A percentile compares a stretch with the other conserved stretches of the same genome.
Conservation (phyloP, 2,329 filamentous ascomycete species). For the Colletotrichum agaves region DNA sequence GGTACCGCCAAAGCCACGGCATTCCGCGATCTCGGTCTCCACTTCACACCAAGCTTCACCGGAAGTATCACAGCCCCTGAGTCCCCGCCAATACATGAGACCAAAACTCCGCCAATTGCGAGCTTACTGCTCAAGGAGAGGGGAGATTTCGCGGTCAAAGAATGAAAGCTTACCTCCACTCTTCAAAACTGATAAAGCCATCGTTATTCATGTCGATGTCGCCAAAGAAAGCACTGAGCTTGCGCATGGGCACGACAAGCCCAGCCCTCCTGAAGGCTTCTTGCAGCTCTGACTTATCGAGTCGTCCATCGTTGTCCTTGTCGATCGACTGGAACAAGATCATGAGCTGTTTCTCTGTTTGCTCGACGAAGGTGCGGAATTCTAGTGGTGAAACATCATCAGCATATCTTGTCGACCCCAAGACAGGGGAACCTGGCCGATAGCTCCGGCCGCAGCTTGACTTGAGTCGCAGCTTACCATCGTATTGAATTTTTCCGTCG, state of each 20-base stretch:
- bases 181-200: constrained; percentile 87
- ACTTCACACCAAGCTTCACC: constrained; percentile 3
- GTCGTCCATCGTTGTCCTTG: constrained; percentile 82
- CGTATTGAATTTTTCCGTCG: constrained; percentile 90
- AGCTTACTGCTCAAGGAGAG: neutral
- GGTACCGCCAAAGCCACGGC: neutral
- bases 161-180: constrained; percentile 83
- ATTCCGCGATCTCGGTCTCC: neutral
- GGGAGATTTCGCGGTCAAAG: neutral
- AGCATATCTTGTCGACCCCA: constrained; percentile 30
- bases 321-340: constrained; percentile 89
- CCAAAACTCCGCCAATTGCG: neutral
- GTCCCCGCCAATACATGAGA: constrained; percentile 13
- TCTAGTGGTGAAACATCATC: constrained; percentile 62
- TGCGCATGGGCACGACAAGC: constrained; percentile 79
- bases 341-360: constrained; percentile 86
- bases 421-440: constrained; percentile 21
- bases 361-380: constrained; percentile 87
- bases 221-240: constrained; percentile 85
- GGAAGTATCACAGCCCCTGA: constrained; percentile 11
- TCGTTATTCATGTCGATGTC: constrained; percentile 92
- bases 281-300: constrained; percentile 87
- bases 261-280: constrained; percentile 82
- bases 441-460: constrained; percentile 22
- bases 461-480: constrained; percentile 67